These are phyloP conservation scores for Brassica balearica DNA, from an alignment of 441 rosid genomes.

Conservation along the genomic window DNA sequence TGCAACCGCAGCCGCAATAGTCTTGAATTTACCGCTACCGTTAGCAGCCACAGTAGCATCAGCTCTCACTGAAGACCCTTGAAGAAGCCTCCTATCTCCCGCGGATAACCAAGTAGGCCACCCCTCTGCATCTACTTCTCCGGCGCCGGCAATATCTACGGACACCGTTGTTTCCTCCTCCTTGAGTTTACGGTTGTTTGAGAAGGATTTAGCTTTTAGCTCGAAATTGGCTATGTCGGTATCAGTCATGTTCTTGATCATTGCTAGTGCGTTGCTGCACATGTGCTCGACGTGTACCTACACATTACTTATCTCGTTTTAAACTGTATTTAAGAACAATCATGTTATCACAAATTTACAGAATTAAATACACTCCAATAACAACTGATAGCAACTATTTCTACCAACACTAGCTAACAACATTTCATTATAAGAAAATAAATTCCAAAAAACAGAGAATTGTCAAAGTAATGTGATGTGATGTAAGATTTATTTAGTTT, in stretches of 20 bases:
- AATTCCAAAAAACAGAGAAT: not conserved
- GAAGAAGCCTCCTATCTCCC: conserved; percentile 62
- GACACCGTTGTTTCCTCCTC: conserved; percentile 31
- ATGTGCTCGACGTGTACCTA: conserved; percentile 57
- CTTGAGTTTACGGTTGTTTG: conserved; percentile 46
- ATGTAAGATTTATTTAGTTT: conserved; percentile 4
- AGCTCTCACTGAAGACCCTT: conserved; percentile 51
- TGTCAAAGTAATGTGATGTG: not conserved
- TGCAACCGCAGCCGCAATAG: conserved; percentile 61
- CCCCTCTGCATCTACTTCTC: conserved; percentile 26
- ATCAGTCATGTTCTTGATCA: conserved; percentile 78
- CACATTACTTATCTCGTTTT: conserved; percentile 31
- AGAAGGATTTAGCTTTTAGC: conserved; percentile 15
- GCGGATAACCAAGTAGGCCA: conserved; percentile 68
- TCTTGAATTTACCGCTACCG: conserved; percentile 56
- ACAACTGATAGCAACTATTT: conserved; percentile 26
- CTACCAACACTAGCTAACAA: conserved; percentile 27
- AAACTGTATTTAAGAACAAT: not conserved
- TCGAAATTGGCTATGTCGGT: conserved; percentile 52
- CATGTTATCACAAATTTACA: not conserved
- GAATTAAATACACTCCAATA: conserved; percentile 9
- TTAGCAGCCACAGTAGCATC: conserved; percentile 59
- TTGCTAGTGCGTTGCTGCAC: conserved; percentile 78
- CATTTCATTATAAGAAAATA: conserved; percentile 6
- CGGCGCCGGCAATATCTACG: conserved; percentile 36